Conservation (phyloP, 768 basidiomycete species). For the Suillus decipiens region DNA sequence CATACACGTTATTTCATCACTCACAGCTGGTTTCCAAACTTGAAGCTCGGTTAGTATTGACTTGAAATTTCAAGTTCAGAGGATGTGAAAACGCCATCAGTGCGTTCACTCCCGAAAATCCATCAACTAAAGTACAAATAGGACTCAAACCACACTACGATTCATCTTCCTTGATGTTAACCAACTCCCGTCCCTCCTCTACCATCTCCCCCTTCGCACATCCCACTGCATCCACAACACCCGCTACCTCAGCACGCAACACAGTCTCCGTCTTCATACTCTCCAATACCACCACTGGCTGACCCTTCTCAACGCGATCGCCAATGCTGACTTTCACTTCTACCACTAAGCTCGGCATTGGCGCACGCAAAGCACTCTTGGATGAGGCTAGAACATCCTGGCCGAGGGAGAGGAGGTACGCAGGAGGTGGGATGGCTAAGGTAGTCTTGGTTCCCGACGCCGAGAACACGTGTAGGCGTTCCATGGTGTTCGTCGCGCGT, state of each 20-base stretch:
- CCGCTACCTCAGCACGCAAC: constrained; percentile 67
- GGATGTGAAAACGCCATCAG: neutral
- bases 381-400: constrained; percentile 54
- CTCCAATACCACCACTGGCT: constrained; percentile 82
- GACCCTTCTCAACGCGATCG: constrained; percentile 77
- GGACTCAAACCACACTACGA: constrained; percentile 11
- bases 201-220: constrained; percentile 91
- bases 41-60: neutral
- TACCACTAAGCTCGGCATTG: constrained; percentile 94
- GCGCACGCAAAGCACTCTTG: constrained; percentile 72
- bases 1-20: neutral
- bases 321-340: constrained; percentile 81
- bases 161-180: constrained; percentile 58
- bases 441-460: constrained; percentile 60
- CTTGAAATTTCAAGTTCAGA: neutral
- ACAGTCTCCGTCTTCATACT: constrained; percentile 99
- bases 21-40: neutral
- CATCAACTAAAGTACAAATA: constrained; percentile 4
- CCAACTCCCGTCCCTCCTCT: constrained; percentile 79
- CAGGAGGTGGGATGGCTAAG: constrained; percentile 66
- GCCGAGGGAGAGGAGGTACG: constrained; percentile 70
- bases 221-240: constrained; percentile 68
- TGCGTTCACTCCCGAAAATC: neutral
- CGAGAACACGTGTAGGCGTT: constrained; percentile 76
- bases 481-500: constrained; percentile 55